Evolutionary conservation across 106 monocot genomes (phyloP), one percentile per base, ranked within the genome.

Genomic region (Allium fistulosum): DNA sequence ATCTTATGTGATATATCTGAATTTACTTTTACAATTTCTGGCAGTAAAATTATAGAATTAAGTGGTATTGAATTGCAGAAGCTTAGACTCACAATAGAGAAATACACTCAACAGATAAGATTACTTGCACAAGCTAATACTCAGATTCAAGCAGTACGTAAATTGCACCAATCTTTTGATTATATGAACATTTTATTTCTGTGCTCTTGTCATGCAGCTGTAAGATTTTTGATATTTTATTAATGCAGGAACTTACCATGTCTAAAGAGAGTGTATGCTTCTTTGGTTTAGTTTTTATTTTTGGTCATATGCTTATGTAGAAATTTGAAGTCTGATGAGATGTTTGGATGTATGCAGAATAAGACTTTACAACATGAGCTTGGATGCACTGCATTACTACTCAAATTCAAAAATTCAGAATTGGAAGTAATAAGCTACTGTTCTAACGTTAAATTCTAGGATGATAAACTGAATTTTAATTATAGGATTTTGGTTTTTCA

Each of bases 51-150:
- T 4, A 79, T 88, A 68, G 72, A 88, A 49, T 28, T 74, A 49
- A 81, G 63, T 62, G 66, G 75, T 15, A 26, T 14, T 9, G 88
- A 88, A 77, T 51, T 88, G 76, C 89, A 80, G 66, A 89, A 82
- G 26, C 80, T 85, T 52, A 76, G 46, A 17, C 9, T 72, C 13
- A 57, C 56, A 3, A 26, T 85, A 26, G 81, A 85, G 27, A 45
- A 37, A 59, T 46, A 69, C 66, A 74, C 71, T 63, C 83, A 77
- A 17, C 85, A 88, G 59, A 92, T 88, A 49, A 77, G 74, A 79
- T 80, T 81, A 58, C 78, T 92, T 53, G 88, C 88, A 15, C 83
- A 75, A 71, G 62, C 88, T 15, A 80, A 88, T 58, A 79, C 88
- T 37, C 78, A 76, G 13, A 88, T 86, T 81, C 69, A 81, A 18